phyloP scores from a whole-genome alignment of 352 stramenopile genomes.

The Pythium coloratum region DNA sequence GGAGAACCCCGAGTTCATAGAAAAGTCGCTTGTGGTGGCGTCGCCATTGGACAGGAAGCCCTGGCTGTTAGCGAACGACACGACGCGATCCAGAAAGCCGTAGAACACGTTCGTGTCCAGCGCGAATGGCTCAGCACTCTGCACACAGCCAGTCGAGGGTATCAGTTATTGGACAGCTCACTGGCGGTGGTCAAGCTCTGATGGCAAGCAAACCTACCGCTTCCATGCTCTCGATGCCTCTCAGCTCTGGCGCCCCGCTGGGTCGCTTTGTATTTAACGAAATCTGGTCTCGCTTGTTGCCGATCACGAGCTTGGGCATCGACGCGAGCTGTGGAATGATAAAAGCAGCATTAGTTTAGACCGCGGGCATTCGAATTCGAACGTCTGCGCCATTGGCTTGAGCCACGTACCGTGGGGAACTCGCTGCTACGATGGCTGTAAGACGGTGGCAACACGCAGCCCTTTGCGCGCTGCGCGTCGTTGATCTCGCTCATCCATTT shows the following conservation, averaged over 20 bases:
- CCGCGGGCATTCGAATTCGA: background rate
- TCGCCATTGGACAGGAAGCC: constrained; percentile 1
- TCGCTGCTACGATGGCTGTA: constrained; percentile 29
- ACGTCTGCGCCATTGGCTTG: background rate
- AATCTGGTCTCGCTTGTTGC: constrained; percentile 75
- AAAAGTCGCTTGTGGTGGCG: constrained; percentile 10
- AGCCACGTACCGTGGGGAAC: constrained; percentile 36
- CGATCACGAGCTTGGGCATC: constrained; percentile 79
- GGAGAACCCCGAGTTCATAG: constrained; percentile 22
- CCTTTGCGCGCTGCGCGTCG: constrained; percentile 47
- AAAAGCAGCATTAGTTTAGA: background rate
- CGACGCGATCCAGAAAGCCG: constrained; percentile 62
- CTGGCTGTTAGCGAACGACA: constrained; percentile 53
- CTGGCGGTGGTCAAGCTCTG: too few species aligned
- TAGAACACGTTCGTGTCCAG: constrained; percentile 57
- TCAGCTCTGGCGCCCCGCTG: constrained; percentile 39
- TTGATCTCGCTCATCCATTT: constrained; percentile 46
- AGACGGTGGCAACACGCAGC: constrained; percentile 48
- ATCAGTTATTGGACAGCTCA: too few species aligned
- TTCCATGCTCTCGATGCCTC: constrained; percentile 54
- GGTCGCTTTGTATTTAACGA: constrained; percentile 37
- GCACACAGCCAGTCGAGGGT: too few species aligned
- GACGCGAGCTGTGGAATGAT: constrained; percentile 27
- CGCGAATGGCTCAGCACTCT: constrained; percentile 59
- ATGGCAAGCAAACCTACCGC: constrained; percentile 33